These are phyloP conservation scores for Salix arbutifolia DNA, from an alignment of 345 rosid genomes.

Conservation along the genomic window DNA sequence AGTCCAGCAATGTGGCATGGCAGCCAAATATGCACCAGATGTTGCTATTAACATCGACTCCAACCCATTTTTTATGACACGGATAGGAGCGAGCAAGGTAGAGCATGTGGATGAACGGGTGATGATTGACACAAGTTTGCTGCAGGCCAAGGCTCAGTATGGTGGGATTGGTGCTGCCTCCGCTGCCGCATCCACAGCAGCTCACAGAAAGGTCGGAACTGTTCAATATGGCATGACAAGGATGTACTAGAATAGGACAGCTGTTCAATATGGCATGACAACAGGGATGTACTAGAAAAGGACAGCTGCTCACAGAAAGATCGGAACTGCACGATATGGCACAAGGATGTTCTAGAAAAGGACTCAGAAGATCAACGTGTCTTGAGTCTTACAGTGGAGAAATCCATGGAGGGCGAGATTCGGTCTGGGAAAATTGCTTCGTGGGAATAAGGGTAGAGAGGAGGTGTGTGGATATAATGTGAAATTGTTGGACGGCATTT, in stretches of 20 bases:
- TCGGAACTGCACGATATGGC: constrained; percentile 68
- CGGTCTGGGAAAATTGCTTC: not conserved
- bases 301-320: constrained; percentile 55
- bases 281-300: constrained; percentile 52
- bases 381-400: not conserved
- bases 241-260: constrained; percentile 46
- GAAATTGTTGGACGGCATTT: not conserved
- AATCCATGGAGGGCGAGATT: not conserved
- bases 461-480: not conserved
- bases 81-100: constrained; percentile 51
- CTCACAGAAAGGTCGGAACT: constrained; percentile 70
- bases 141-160: constrained; percentile 55
- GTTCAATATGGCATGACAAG: constrained; percentile 67
- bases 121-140: constrained; percentile 51
- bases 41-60: constrained; percentile 70
- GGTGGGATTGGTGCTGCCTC: constrained; percentile 54
- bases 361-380: not conserved
- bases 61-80: constrained; percentile 71
- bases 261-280: not conserved
- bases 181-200: constrained; percentile 35
- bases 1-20: constrained; percentile 47
- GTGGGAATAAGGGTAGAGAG: not conserved
- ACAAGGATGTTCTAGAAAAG: constrained; percentile 52
- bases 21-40: constrained; percentile 56
- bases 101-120: constrained; percentile 53